Evolutionary conservation across 148 eudicot genomes (phyloP).

Genomic region (Vaccinium corymbosum): DNA sequence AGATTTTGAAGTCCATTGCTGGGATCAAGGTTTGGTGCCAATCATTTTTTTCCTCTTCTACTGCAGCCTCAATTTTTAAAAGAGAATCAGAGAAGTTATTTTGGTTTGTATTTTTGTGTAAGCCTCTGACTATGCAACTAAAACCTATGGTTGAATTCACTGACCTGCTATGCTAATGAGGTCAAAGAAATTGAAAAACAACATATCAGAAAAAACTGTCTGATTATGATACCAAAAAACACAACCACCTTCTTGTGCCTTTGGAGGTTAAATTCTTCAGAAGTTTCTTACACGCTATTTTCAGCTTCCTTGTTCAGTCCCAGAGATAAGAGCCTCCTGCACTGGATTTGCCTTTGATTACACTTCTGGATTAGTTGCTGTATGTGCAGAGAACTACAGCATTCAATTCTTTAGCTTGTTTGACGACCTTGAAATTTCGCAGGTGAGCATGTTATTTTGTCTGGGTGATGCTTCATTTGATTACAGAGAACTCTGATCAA

Average conservation of each 20-base stretch:
- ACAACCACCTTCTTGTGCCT: neutral
- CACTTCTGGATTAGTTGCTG: constrained; percentile 59
- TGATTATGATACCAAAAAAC: neutral
- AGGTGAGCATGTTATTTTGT: constrained; percentile 45
- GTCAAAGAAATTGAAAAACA: neutral
- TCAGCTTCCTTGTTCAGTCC: constrained; percentile 79
- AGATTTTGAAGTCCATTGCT: constrained; percentile 70
- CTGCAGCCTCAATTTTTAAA: neutral
- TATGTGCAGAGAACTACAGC: constrained; percentile 69
- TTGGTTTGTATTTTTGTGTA: neutral
- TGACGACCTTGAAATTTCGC: constrained; percentile 70
- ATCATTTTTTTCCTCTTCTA: constrained; percentile 3
- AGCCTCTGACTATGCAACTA: neutral
- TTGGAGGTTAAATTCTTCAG: neutral
- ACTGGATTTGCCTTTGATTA: constrained; percentile 52
- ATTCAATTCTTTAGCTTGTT: constrained; percentile 86
- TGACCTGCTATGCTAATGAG: constrained; percentile 4
- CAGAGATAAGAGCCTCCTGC: constrained; percentile 47
- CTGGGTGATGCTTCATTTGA: neutral
- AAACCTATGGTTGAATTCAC: neutral
- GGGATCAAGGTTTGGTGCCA: constrained; percentile 81
- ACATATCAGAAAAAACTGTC: neutral
- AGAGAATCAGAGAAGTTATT: neutral
- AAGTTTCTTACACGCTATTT: constrained; percentile 28
- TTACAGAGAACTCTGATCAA: neutral